Evolutionary conservation across 805 yeast genomes (phyloP), one percentile per base, ranked within the genome.

Genomic region (Brettanomyces sp.): DNA sequence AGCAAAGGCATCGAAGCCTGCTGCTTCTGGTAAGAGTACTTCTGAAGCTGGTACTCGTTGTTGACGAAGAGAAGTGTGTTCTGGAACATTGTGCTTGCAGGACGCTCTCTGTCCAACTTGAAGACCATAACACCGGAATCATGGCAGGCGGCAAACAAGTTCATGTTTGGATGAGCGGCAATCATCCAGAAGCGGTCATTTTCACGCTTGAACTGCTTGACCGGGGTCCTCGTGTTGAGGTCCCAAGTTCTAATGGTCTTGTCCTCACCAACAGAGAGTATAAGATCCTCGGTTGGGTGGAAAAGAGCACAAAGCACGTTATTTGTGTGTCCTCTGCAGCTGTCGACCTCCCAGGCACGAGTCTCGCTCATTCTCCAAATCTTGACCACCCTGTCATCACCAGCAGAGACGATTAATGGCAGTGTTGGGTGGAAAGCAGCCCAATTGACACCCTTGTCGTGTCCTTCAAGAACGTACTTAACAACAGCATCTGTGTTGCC

Each of bases 321-420:
- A 60, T 90, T 90, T 28, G 96, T 86, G 66, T 93, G 99, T 47
- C 99, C 99, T 60, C 99, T 80, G 66, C 97, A 91, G 25, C 97
- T 86, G 63, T 93, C 99, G 49, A 95, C 95, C 66, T 95, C 99
- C 98, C 98, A 93, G 23, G 99, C 99, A 67, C 90, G 88, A 35
- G 95, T 81, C 54, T 93, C 96, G 58, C 89, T 82, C 96, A 89
- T 88, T 68, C 98, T 79, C 99, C 99, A 93, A 53, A 95, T 72
- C 66, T 91, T 91, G 47, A 93, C 87, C 53, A 91, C 82, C 54
- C 98, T 79, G 63, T 93, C 99, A 64, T 93, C 99, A 64, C 95
- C 95, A 57, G 91, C 95, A 14, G 96, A 87, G 18, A 90, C 95
- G 61, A 93, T 89, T 55, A 93, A 74, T 12, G 98, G 98, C 62